Evolutionary conservation across 2,329 filamentous ascomycete species (phyloP).

Genomic region (Pseudodiploospora longispora): DNA sequence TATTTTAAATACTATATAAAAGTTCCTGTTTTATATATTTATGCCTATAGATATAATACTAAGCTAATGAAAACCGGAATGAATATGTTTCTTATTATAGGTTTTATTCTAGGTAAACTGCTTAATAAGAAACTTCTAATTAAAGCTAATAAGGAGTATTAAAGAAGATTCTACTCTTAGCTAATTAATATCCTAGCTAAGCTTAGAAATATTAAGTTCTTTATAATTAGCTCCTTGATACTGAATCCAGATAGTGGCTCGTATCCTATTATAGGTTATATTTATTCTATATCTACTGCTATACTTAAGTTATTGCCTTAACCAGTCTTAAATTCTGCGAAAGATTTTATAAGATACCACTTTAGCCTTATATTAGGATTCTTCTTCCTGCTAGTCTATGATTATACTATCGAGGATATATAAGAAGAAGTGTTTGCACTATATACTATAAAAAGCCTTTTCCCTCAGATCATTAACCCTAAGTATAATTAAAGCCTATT

Average conservation of each 20-base stretch:
- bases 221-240: slow-evolving; percentile 17
- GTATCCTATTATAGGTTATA: slow-evolving; percentile 12
- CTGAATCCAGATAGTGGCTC: slow-evolving; percentile 9
- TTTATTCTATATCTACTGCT: slow-evolving; percentile 7
- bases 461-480: background rate
- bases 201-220: slow-evolving; percentile 16
- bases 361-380: slow-evolving; percentile 6
- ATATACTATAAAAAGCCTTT: slow-evolving; percentile 2
- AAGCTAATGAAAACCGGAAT: slow-evolving; percentile 6
- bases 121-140: slow-evolving; percentile 15
- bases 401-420: slow-evolving; percentile 2
- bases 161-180: too few relatives aligned
- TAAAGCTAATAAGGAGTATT: too few relatives aligned
- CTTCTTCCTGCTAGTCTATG: slow-evolving; percentile 6
- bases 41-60: slow-evolving; percentile 7
- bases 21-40: too few relatives aligned
- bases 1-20: too few relatives aligned
- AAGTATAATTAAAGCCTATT: slow-evolving; percentile 3
- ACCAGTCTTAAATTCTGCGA: background rate
- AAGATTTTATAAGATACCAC: slow-evolving; percentile 9
- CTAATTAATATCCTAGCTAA: slow-evolving; percentile 19
- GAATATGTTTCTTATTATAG: slow-evolving; percentile 10
- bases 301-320: background rate
- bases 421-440: slow-evolving; percentile 12
- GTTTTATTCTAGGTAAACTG: slow-evolving; percentile 8